These are phyloP conservation scores for Ceratobasidium sp. DNA, from an alignment of 1,284 basidiomycete species.

Conservation along the genomic window DNA sequence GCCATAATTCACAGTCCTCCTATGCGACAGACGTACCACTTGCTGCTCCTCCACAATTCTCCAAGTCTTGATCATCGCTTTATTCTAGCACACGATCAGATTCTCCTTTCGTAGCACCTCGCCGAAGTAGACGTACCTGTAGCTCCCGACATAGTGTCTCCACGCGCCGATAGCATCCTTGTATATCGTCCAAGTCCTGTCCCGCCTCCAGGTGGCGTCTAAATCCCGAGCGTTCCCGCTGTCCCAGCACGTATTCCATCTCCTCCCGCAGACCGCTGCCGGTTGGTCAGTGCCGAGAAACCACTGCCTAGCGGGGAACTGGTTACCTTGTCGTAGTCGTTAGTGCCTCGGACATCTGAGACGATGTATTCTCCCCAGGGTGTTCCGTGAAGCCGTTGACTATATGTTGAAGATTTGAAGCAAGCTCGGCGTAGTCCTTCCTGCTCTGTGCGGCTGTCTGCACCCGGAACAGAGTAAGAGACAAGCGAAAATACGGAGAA, in stretches of 20 bases:
- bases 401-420: background rate
- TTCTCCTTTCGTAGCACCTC: too few species aligned
- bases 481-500: too few species aligned
- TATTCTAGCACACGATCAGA: background rate
- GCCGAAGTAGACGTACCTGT: background rate
- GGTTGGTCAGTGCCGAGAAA: background rate
- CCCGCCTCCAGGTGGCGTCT: background rate
- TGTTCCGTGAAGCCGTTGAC: background rate
- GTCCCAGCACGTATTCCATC: background rate
- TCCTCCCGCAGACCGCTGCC: background rate
- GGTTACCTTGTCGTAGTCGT: background rate
- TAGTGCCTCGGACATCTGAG: background rate
- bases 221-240: background rate
- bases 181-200: background rate
- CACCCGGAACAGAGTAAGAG: background rate
- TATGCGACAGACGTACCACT: background rate
- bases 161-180: background rate
- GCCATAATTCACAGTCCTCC: too few species aligned
- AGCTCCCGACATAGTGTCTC: background rate
- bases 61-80: background rate
- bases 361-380: background rate
- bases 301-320: background rate
- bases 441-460: background rate
- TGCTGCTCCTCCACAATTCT: background rate
- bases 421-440: background rate